Conservation (phyloP, 495 filamentous ascomycete genomes). For the Annulohypoxylon maeteangense region DNA sequence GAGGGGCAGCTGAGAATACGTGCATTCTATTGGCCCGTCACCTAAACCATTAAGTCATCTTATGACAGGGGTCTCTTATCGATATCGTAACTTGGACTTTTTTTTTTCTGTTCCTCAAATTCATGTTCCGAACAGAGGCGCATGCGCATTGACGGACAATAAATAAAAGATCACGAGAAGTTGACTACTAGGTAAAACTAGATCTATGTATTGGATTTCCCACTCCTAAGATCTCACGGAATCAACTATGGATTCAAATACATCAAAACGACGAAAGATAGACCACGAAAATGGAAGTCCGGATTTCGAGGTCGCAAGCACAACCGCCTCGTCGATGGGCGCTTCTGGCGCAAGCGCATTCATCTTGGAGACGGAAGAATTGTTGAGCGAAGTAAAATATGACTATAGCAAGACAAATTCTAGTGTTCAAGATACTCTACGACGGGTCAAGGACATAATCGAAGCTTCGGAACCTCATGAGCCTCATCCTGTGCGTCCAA, state of each 20-base stretch:
- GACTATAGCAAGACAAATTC: conserved; percentile 73
- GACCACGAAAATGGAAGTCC: conserved; percentile 47
- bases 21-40: neutral
- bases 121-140: neutral
- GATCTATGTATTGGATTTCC: conserved; percentile 4
- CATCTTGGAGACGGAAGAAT: conserved; percentile 86
- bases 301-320: conserved; percentile 43
- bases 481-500: conserved; percentile 62
- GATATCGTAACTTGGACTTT: conserved; percentile 25
- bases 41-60: conserved; percentile 10
- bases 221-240: neutral
- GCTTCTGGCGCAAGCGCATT: conserved; percentile 70
- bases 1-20: conserved; percentile 9
- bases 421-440: conserved; percentile 74
- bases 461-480: conserved; percentile 69
- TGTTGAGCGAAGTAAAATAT: conserved; percentile 74
- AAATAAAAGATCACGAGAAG: conserved; percentile 2
- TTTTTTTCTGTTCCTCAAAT: conserved; percentile 23
- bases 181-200: conserved; percentile 8
- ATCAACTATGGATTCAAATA: conserved; percentile 53
- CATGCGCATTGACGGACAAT: neutral
- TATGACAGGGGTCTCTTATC: conserved; percentile 30
- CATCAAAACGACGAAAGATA: conserved; percentile 63
- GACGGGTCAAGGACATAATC: conserved; percentile 77
- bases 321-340: conserved; percentile 44